Conservation (phyloP, 345 rosid genomes). For the Sonneratia alba region DNA sequence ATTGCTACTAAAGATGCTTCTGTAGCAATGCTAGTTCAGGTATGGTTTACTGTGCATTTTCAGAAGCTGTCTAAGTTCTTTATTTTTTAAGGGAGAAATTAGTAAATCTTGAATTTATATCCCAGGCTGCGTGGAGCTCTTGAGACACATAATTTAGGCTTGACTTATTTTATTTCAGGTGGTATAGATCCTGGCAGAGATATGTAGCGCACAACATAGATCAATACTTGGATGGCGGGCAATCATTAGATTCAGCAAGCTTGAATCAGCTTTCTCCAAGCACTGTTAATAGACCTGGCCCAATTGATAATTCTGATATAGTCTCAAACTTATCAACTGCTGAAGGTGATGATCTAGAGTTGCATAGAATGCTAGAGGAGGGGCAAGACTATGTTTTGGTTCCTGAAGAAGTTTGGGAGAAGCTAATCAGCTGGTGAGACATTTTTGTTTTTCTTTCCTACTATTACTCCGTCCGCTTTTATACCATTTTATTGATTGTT, state of each 20-base stretch:
- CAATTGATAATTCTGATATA: constrained; percentile 69
- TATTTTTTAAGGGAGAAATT: neutral
- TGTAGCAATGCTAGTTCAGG: neutral
- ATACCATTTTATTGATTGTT: neutral
- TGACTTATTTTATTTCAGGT: constrained; percentile 29
- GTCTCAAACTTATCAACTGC: constrained; percentile 23
- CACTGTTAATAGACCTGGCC: constrained; percentile 51
- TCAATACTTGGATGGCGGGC: constrained; percentile 18
- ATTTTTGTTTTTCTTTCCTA: neutral
- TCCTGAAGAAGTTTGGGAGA: constrained; percentile 72
- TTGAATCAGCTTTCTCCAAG: constrained; percentile 20
- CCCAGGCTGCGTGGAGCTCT: neutral
- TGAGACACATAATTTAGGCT: neutral
- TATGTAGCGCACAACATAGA: constrained; percentile 39
- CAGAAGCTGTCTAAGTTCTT: neutral
- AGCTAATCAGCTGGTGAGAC: constrained; percentile 59
- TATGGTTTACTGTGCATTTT: neutral
- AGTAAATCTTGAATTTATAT: neutral
- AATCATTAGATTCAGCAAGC: constrained; percentile 21
- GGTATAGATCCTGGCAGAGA: constrained; percentile 68
- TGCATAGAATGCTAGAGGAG: constrained; percentile 44
- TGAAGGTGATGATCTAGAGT: constrained; percentile 38
- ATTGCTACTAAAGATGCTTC: neutral
- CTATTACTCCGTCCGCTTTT: too few species aligned
- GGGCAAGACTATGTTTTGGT: constrained; percentile 57